Percentiles rank a stretch among this genome's conserved stretches.
Conservation (phyloP, 495 filamentous ascomycete genomes). For the Lasiosphaeris hirsuta region DNA sequence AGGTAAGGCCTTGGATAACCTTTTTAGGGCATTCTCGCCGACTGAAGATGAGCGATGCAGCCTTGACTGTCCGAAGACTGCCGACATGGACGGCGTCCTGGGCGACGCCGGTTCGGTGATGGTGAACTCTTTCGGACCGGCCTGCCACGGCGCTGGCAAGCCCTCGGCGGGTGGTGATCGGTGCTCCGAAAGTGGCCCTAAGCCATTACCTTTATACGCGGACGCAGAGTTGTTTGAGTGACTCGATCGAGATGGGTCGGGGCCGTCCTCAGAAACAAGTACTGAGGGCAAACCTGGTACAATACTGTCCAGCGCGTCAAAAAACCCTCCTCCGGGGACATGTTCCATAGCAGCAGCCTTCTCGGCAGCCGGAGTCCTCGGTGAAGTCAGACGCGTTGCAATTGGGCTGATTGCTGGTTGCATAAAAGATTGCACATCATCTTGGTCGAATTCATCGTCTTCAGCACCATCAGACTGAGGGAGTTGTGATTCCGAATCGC, state of each 20-base stretch:
- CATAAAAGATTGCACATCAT: slow-evolving; percentile 63
- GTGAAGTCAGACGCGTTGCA: slow-evolving; percentile 68
- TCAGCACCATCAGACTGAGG: neutral
- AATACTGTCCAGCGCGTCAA: slow-evolving; percentile 37
- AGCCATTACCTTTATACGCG: slow-evolving; percentile 2
- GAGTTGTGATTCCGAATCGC: too few species aligned
- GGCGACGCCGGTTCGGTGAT: slow-evolving; percentile 30
- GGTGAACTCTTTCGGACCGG: slow-evolving; percentile 43
- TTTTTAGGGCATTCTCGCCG: slow-evolving; percentile 45
- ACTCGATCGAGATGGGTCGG: neutral
- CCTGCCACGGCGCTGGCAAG: slow-evolving; percentile 52
- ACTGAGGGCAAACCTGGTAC: neutral
- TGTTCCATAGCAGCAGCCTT: slow-evolving; percentile 66
- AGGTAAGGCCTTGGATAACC: slow-evolving; percentile 47
- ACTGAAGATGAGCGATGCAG: slow-evolving; percentile 38
- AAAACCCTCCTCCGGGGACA: slow-evolving; percentile 50
- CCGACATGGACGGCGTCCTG: slow-evolving; percentile 39
- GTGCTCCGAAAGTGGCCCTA: neutral
- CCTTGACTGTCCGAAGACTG: slow-evolving; percentile 32
- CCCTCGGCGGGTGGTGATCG: slow-evolving; percentile 25
- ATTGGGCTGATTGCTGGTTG: slow-evolving; percentile 71
- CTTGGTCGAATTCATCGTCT: slow-evolving; percentile 38
- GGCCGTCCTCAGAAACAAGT: neutral
- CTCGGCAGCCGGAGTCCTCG: slow-evolving; percentile 70
- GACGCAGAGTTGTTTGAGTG: neutral